Base-by-base conservation (phyloP, 148 eudicot species). In the Simmondsia chinensis region DNA sequence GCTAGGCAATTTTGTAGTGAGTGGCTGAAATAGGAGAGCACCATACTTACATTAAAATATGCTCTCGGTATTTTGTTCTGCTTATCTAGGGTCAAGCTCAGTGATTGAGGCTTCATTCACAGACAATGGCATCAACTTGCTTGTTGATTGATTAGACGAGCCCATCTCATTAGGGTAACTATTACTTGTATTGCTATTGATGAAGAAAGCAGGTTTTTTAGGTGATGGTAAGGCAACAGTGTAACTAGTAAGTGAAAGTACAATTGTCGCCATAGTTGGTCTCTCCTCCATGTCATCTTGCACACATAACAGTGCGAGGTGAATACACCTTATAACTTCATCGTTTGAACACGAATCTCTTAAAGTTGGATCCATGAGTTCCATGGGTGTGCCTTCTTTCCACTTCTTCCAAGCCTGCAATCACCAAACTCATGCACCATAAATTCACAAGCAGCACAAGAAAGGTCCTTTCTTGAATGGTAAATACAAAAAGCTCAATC, bases 381-480 rank as follows among this genome's bases (percentile, higher is more conserved):
- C 56, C 44, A 63, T 12, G 6, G 60, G 55, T 10, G 3, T 48
- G 2, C 64, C 60, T 10, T 58, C 61, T 19, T 12, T 49, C 69
- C 74, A 68, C 16, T 2, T 49, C 14, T 61, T 54, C 68, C 73
- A 68, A 11, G 68, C 73, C 73, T 68, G 6, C 24, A 48, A 25
- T 14, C 9, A 2, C 1, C 2, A 9, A 6, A 34, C 15, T 24
- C 18, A 6, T 25, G 4, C 1, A 6, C 15, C 11, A 9, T 5
- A 7, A 6, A 6, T 1, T 6, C 3, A 20, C n/a, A n/a, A n/a
- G n/a, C n/a, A n/a, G n/a, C n/a, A 1, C 1, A 15, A 22, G 7
- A 18, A 19, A n/a, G 8, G 7, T n/a, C n/a, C n/a, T n/a, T n/a
- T n/a, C n/a, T n/a, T n/a, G n/a, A n/a, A n/a, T n/a, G n/a, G n/a